Base-by-base conservation (phyloP, 2,329 filamentous ascomycete species). In the Botrytis elliptica region DNA sequence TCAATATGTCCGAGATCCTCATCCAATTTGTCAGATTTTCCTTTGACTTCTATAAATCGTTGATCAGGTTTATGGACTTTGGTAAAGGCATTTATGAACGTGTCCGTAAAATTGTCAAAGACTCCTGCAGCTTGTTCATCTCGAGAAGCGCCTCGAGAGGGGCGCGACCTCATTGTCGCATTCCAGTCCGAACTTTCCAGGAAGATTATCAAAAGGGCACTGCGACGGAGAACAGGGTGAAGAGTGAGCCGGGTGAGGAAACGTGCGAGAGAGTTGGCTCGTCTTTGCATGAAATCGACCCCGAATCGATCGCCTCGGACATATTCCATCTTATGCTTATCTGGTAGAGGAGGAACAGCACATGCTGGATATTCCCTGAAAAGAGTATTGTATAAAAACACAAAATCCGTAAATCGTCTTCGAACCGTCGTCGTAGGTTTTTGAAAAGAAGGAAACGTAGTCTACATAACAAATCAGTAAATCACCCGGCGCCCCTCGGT, bases 291-390 rank as follows among this genome's bases (percentile, higher is more conserved):
- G 82, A 99, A 99, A 84, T 98, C 96, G 68, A 91, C 84, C 14
- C 95, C 94, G 83, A 99, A 99, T 76, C 96, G 92, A 85, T 98
- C 95, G 78, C 96, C 96, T 52, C 95, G 93, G 70, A 98, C 96
- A 81, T 98, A 98, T 81, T 97, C 94, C 93, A 99, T 97, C 84
- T 97, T 97, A 86, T 98, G 95, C 87, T 98, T 99, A 84, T 98
- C 96, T 71, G 96, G 96, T 71, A 99, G 87, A 65, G 96, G 96
- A 44, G 96, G 96, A 5, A 99, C 93, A 66, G 96, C 96, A 83
- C 92, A 93, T 84, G 94, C 93, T 74, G 94, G 93, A 80, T 94
- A 98, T 82, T 98, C 95, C 81, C 91, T 91, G 76, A 88, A 90
- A 70, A 99, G 90, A 46, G 93, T 91, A 84, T 97, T 98, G 85